Evolutionary conservation across 2,329 filamentous ascomycete genomes (phyloP).

Genomic region (Calonectria henricotiae): DNA sequence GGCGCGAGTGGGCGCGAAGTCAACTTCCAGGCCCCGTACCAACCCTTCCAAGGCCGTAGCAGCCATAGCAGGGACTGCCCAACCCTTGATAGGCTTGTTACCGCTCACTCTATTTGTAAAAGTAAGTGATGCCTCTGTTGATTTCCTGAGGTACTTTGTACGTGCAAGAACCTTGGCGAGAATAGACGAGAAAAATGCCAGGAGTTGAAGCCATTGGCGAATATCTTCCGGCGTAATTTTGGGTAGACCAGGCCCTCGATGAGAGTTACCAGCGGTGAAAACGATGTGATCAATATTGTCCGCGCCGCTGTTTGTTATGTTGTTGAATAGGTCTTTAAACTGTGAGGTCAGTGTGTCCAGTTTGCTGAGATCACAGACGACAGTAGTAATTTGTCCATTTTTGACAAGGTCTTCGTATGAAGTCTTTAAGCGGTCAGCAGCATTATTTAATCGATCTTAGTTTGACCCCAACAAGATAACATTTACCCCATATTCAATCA

Average conservation of each 20-base stretch:
- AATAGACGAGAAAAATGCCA: not conserved
- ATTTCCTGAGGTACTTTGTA: not conserved
- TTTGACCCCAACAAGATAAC: constrained; percentile 22
- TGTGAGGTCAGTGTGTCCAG: not conserved
- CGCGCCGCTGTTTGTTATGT: not conserved
- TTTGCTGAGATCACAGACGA: not conserved
- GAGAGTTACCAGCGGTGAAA: constrained; percentile 2
- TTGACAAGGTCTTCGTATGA: not conserved
- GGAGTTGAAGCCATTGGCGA: constrained; percentile 3
- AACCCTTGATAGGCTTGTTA: constrained; percentile 8
- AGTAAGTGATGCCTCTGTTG: constrained; percentile 8
- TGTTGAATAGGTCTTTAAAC: not conserved
- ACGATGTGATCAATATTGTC: constrained; percentile 17
- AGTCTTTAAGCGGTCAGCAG: not conserved
- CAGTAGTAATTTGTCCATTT: not conserved
- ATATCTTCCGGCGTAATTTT: constrained; percentile 10
- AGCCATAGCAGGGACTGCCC: constrained; percentile 6
- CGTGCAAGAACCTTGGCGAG: constrained; percentile 18
- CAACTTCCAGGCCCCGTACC: not conserved
- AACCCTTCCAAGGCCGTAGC: not conserved
- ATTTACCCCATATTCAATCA: constrained; percentile 18
- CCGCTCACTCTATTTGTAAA: constrained; percentile 23
- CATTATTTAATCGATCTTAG: not conserved
- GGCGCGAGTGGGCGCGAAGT: not conserved
- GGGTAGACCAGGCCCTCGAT: not conserved